Conservation (phyloP, 441 rosid genomes). For the Bruguiera hainesii region DNA sequence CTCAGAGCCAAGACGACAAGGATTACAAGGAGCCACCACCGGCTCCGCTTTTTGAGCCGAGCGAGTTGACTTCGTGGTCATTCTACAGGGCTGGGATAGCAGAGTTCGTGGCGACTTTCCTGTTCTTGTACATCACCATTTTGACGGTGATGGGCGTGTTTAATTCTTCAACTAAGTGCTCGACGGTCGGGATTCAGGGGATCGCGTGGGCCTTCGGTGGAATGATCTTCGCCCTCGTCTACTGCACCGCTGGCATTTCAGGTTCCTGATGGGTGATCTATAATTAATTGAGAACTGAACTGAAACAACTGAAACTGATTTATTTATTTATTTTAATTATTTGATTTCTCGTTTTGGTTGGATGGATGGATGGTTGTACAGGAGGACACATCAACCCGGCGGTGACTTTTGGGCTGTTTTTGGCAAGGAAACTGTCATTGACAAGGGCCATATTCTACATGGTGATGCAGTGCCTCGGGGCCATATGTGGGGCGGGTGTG, state of each 20-base stretch:
- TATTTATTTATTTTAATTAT: background rate
- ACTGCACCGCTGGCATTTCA: conserved; percentile 92
- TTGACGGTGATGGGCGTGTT: conserved; percentile 83
- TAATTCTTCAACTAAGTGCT: conserved; percentile 47
- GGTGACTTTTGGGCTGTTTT: conserved; percentile 74
- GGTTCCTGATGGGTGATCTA: conserved; percentile 27
- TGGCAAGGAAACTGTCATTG: conserved; percentile 72
- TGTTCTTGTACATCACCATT: conserved; percentile 62
- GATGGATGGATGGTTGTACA: conserved; percentile 6
- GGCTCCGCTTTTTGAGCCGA: conserved; percentile 67
- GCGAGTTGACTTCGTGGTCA: conserved; percentile 75
- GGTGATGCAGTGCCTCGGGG: conserved; percentile 87
- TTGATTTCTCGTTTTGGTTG: background rate
- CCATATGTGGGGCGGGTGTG: conserved; percentile 85
- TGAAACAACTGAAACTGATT: background rate
- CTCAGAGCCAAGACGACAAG: conserved; percentile 63
- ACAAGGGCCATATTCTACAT: conserved; percentile 72
- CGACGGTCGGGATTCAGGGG: conserved; percentile 82
- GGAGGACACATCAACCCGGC: conserved; percentile 89
- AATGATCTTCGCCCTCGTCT: conserved; percentile 92
- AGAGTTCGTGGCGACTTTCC: conserved; percentile 84
- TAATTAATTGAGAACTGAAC: background rate
- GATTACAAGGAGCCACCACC: conserved; percentile 90
- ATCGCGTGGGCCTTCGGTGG: conserved; percentile 97
- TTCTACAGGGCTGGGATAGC: conserved; percentile 88